Evolutionary conservation across 495 filamentous ascomycete genomes (phyloP), one percentile per base, ranked within the genome.

Genomic region (Hyaloscypha finlandica): DNA sequence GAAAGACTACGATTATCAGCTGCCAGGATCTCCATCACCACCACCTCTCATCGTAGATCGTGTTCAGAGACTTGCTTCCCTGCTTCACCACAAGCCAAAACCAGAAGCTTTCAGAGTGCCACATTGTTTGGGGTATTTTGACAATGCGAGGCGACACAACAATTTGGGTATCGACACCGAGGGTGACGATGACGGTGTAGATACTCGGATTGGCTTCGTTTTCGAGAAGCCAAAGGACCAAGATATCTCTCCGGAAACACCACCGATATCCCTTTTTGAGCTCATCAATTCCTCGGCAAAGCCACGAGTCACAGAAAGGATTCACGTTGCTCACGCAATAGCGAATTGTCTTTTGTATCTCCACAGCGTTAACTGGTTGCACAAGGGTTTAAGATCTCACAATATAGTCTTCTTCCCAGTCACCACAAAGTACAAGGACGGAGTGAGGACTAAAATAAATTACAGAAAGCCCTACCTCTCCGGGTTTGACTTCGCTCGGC

Each of bases 281-380:
- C 62, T 68, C 11, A 32, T 71, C 22, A 20, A 19, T 2, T 53
- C 39, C 2, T n/a, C 16, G 8, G 48, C 59, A 59, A 64, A 58
- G 54, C 66, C 69, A 29, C 55, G 61, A 19, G 55, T 71, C 4
- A 71, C 69, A 25, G 55, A 65, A 12, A 45, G 69, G 6, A 65
- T 68, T 14, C 42, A 25, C 6, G 19, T 71, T 11, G 69, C 69
- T 31, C 48, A 71, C 22, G 66, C 65, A 22, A 33, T 71, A 1
- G 69, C 69, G 11, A 56, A 68, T 25, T 65, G 69, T 54, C 32
- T 71, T 19, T 20, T 68, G 6, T 68, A 68, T 51, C 74, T 88
- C 1, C 85, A 88, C 59, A 77, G 81, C 0, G 81, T 85, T 2
- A 81, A 84, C 59, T 88, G 83, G 84, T 71, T 87, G 31, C 85